Conservation (phyloP, 495 filamentous ascomycete genomes). For the Elasticomyces elasticus region DNA sequence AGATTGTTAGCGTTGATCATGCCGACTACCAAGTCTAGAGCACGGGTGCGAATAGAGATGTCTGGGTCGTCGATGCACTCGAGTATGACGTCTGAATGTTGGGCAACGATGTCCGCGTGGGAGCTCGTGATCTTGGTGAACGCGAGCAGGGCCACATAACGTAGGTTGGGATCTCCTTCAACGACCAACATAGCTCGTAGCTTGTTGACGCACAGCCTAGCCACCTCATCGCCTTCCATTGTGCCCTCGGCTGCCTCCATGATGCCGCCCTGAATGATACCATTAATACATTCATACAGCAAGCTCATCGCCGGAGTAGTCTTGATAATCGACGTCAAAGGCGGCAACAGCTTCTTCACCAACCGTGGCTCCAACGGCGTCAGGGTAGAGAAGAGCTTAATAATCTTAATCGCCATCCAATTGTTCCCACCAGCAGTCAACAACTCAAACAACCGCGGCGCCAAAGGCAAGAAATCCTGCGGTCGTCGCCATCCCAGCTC, state of each 20-base stretch:
- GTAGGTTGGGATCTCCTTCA: slow-evolving; percentile 88
- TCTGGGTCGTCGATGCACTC: slow-evolving; percentile 91
- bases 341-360: slow-evolving; percentile 87
- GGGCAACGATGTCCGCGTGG: slow-evolving; percentile 73
- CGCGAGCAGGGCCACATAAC: slow-evolving; percentile 92
- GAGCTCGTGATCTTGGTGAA: slow-evolving; percentile 88
- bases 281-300: slow-evolving; percentile 95
- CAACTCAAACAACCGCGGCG: slow-evolving; percentile 82
- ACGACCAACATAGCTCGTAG: slow-evolving; percentile 86
- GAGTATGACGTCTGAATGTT: slow-evolving; percentile 91
- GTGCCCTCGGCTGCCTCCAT: slow-evolving; percentile 66
- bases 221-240: slow-evolving; percentile 80
- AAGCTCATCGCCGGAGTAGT: slow-evolving; percentile 95
- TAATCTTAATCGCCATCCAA: slow-evolving; percentile 99
- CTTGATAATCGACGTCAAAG: slow-evolving; percentile 81
- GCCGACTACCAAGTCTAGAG: slow-evolving; percentile 77
- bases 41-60: slow-evolving; percentile 90
- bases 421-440: slow-evolving; percentile 91
- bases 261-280: slow-evolving; percentile 93
- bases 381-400: slow-evolving; percentile 95
- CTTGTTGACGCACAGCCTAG: slow-evolving; percentile 84
- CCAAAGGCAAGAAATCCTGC: slow-evolving; percentile 84
- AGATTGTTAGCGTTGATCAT: slow-evolving; percentile 85
- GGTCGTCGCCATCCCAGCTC: slow-evolving; percentile 91
- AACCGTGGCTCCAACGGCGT: slow-evolving; percentile 87